Base-by-base conservation (phyloP, 1,284 basidiomycete species). In the Cutaneotrichosporon sp. region DNA sequence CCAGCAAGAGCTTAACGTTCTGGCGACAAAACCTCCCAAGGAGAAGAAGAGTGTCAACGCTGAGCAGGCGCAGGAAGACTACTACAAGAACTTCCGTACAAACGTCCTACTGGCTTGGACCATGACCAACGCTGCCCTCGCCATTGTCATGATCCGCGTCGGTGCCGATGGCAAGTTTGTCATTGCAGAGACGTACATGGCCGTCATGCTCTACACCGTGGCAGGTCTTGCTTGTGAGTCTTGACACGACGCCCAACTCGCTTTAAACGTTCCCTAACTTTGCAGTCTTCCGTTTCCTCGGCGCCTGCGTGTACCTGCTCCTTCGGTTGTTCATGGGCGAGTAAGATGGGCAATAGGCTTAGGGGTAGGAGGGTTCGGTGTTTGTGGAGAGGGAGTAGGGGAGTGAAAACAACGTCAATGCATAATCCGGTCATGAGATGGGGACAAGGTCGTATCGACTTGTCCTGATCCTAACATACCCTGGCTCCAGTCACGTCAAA, bases 291-390 rank as follows among this genome's bases (percentile, higher is more conserved):
- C 83, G 90, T 8, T 92, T 92, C 73, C 61, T 88, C 5, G 90
- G 90, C 0, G 85, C 85, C 12, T 82, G 86, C 37, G 72, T 79
- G 44, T 91, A 91, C 67, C 82, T 90, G 78, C 67, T 90, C 45
- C 78, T 91, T 21, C 83, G 89, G 14, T 66, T 90, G 56, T 91
- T 92, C 69, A 85, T 86, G 30, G 87, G 89, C 59, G 88, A 91
- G 77, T 91, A 83, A 13, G n/a, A n/a, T n/a, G n/a, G n/a, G n/a
- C n/a, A n/a, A n/a, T n/a, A n/a, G n/a, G n/a, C n/a, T n/a, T n/a
- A n/a, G n/a, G n/a, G n/a, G n/a, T n/a, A 18, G 17, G 38, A 22
- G 40, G 18, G 14, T 13, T 21, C 39, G 39, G 26, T 30, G 26
- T 30, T 10, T n/a, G n/a, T n/a, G 26, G 7, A 30, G 26, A 5